Base-by-base conservation (phyloP, 2,329 filamentous ascomycete species). In the Magnaporthiopsis incrustans region DNA sequence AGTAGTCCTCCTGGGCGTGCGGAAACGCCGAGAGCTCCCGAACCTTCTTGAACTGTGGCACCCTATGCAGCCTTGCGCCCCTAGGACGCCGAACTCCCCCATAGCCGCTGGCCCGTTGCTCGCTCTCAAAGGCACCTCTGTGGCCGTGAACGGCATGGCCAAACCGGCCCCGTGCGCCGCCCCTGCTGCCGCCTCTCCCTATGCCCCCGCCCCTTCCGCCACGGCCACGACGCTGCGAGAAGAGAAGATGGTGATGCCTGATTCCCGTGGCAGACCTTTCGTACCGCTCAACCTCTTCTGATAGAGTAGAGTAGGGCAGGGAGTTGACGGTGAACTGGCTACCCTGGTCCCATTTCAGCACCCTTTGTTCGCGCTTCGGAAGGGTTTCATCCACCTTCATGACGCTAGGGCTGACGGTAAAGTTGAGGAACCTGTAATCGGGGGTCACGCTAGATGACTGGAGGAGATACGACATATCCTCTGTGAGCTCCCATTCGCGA, bases 401-500 rank as follows among this genome's bases (percentile, higher is more conserved):
- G 33, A 26, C 50, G 5, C 5, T 25, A 5, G 71, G 67, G 57
- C 70, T 67, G 66, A 70, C 71, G 57, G 67, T 72, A 38, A 79
- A 68, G 59, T 77, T 75, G 61, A 82, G 74, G 65, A 76, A 81
- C 25, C 73, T 70, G 61, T 76, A 74, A 2, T 75, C 71, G 0
- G 77, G 76, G 15, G 70, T 73, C 14, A 77, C 69, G 10, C 69
- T 72, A n/a, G 69, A 72, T 14, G 70, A 68, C 27, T 70, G 67
- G 62, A 79, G 70, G 15, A 76, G 61, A 15, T 71, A 72, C 25
- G 67, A 70, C 2, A 76, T 77, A 35, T 72, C 66, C 10, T 67
- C 65, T 4, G 78, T 78, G 62, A 77, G 70, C 67, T 86, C 83
- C 76, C 82, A 80, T 25, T 73, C 73, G 38, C 76, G 72, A 61